Percentiles rank a stretch among this genome's conserved stretches.
Evolutionary conservation across 2,329 filamentous ascomycete genomes (phyloP).

Genomic region (Aschersonia sp.): DNA sequence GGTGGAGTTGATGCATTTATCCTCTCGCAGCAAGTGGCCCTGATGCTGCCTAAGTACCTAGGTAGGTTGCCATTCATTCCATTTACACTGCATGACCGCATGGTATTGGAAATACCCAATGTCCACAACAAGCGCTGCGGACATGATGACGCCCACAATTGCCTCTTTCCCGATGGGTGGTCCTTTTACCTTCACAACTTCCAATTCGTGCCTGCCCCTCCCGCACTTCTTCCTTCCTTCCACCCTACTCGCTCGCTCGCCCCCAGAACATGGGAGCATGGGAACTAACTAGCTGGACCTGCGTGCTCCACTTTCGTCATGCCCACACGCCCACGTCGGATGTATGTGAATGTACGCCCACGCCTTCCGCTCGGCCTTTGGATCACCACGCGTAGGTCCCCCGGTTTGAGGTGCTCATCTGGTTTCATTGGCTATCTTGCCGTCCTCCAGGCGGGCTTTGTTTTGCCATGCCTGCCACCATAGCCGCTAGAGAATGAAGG

Average conservation of each 20-base stretch:
- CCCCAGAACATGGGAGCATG: neutral
- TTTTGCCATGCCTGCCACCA: neutral
- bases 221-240: neutral
- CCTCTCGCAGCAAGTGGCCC: neutral
- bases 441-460: neutral
- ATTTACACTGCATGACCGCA: neutral
- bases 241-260: neutral
- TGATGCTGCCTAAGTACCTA: neutral
- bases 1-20: neutral
- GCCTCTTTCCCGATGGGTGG: neutral
- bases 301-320: neutral
- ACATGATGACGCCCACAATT: neutral
- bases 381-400: neutral
- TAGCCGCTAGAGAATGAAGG: neutral
- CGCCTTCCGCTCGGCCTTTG: neutral
- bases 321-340: neutral
- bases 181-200: neutral
- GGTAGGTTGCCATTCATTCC: neutral
- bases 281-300: neutral
- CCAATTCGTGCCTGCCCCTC: neutral
- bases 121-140: neutral
- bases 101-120: neutral
- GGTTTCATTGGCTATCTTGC: neutral
- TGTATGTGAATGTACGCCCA: neutral
- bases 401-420: neutral